Base-by-base conservation (phyloP, 345 rosid species). In the Sonneratia caseolaris region DNA sequence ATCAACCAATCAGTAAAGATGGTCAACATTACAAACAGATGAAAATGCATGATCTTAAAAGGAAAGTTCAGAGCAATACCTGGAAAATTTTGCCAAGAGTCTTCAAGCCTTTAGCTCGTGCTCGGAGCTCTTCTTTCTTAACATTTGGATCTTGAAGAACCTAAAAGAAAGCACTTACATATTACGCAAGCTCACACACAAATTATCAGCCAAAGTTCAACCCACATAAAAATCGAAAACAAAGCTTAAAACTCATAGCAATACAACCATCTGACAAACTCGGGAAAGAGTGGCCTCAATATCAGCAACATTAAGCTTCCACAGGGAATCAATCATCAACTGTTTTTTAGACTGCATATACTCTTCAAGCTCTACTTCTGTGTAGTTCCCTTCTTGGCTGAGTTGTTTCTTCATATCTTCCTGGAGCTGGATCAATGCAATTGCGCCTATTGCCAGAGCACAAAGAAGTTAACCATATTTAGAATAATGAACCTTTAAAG, bases 231-330 rank as follows among this genome's bases (percentile, higher is more conserved):
- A 9, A 45, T 9, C 3, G 35, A 45, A 73, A 32, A 37, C 72
- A 75, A 27, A 66, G 66, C 51, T 62, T 62, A 42, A 77, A 76
- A 69, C 71, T 68, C 72, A 72, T 51, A 68, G 78, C 45, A 37
- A 76, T 18, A 66, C 79, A 79, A 94, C 98, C 98, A 92, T 93
- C 79, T 89, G 99, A 83, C 97, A 95, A 84, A 95, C 97, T 68
- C 86, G 92, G 76, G 86, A 90, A 76, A 95, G 99, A 55, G 97
- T 95, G 66, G 87, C 91, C 84, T 95, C 99, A 13, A 95, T 92
- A 76, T 95, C 99, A 45, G 99, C 97, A 61, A 95, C 97, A 16
- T 95, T 95, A 76, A 95, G 97, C 81, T 95, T 42, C 99, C 99
- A 95, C 68, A 92, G 80, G 19, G 97, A 95, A 86, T 92, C 97